A percentile compares a stretch with the other conserved stretches of the same genome.
These are phyloP conservation scores for Pseudogymnoascus sp. DNA, from an alignment of 2,329 filamentous ascomycete species.

Conservation along the genomic window DNA sequence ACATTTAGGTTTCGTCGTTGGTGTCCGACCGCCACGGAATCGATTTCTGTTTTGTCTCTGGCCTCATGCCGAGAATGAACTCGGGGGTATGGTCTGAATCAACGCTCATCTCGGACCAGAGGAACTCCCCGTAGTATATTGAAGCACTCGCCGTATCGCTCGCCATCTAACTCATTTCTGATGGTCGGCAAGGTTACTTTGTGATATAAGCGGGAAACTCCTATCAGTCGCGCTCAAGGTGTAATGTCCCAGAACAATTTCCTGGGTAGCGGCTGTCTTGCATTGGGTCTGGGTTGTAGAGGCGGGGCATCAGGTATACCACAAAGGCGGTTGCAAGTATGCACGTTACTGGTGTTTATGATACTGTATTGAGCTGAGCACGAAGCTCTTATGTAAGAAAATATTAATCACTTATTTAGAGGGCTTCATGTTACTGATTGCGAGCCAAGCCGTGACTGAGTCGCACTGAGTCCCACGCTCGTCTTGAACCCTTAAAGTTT, in stretches of 20 bases:
- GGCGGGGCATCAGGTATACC: neutral
- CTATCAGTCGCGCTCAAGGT: too few relatives aligned
- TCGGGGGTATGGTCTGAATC: too few relatives aligned
- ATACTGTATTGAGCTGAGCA: neutral
- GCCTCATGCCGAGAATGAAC: too few relatives aligned
- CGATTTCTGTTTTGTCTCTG: neutral
- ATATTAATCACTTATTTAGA: neutral
- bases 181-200: too few relatives aligned
- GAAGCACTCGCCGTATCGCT: too few relatives aligned
- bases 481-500: constrained; percentile 9
- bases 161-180: too few relatives aligned
- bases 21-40: neutral
- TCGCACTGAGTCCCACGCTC: neutral
- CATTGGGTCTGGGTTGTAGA: neutral
- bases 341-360: too few relatives aligned
- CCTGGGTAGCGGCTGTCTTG: neutral
- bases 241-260: too few relatives aligned
- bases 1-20: neutral
- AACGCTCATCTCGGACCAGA: too few relatives aligned
- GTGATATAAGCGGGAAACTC: too few relatives aligned
- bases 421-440: neutral
- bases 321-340: neutral
- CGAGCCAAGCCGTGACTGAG: neutral
- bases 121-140: too few relatives aligned
- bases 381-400: neutral